Evolutionary conservation across 257 asterid species (phyloP), one percentile per base, ranked within the genome.

Genomic region (Mentha longifolia): DNA sequence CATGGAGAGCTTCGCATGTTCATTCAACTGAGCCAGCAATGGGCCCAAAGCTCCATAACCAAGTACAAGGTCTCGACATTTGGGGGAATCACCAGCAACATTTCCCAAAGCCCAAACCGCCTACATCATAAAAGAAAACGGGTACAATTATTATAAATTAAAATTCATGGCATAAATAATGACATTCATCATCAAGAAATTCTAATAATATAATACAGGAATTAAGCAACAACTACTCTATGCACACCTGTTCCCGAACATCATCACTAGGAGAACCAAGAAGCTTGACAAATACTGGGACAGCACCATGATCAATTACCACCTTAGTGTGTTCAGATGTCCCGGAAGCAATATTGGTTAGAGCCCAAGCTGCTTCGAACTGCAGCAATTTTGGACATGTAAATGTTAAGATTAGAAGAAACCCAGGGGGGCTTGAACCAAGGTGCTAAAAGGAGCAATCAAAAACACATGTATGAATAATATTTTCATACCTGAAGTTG

Each of bases 321-420:
- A 92, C 95, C 76, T 83, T 84, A 6, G 98, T 92, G 80, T 92
- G 92, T 58, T 92, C 98, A 61, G 98, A 92, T 58, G 96, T 92
- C 37, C 98, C 98, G 31, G 98, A 92, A 57, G 96, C 96, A 74
- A 92, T 86, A 79, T 92, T 92, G 6, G 98, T 92, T 78, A 92
- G 90, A 28, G 98, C 98, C 98, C 98, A 92, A 60, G 98, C 96
- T 33, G 98, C 98, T 85, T 92, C 98, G 76, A 92, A 89, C 98
- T 92, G 76, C 6, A 73, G 33, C 9, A 61, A 22, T 59, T 65
- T 55, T 20, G 1, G 9, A 43, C 47, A 41, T 1, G 7, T 16
- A 68, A 8, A 50, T 17, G 30, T 17, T 49, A 61, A 63, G 68
- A 39, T 7, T 20, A 37, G 15, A 41, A 30, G 35, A 17, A 14